Percentiles rank a stretch among this genome's conserved stretches.
Conservation (phyloP, 2,329 filamentous ascomycete genomes). For the Claviceps cyperi region DNA sequence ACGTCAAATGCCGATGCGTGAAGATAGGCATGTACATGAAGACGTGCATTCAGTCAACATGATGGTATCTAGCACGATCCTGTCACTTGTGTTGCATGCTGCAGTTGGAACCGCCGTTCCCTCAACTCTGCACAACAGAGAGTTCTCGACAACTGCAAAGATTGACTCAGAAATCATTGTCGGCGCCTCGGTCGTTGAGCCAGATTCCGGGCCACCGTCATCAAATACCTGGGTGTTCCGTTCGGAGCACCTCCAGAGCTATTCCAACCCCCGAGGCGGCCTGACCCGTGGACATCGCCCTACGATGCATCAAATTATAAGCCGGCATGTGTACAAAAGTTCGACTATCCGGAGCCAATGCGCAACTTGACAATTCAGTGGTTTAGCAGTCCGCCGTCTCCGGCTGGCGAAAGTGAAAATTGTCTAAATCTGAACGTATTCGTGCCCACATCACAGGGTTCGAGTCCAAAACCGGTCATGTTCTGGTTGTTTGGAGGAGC, state of each 20-base stretch:
- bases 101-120: too few species aligned
- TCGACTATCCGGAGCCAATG: background rate
- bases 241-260: background rate
- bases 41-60: too few species aligned
- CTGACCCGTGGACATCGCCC: background rate
- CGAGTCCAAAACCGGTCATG: background rate
- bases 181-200: background rate
- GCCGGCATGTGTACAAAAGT: constrained; percentile 1
- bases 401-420: background rate
- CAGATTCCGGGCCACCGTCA: background rate
- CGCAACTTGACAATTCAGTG: background rate
- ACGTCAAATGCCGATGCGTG: too few species aligned
- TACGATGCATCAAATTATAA: background rate
- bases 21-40: too few species aligned
- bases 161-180: constrained; percentile 2
- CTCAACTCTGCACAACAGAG: too few species aligned
- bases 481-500: constrained; percentile 2
- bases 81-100: too few species aligned
- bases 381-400: background rate
- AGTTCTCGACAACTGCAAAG: background rate
- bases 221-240: background rate
- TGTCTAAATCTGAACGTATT: background rate
- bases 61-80: too few species aligned
- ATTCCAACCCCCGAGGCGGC: background rate
- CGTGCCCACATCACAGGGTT: background rate